These are phyloP conservation scores for Neofusicoccum sp. DNA, from an alignment of 2,329 filamentous ascomycete species.

Conservation along the genomic window DNA sequence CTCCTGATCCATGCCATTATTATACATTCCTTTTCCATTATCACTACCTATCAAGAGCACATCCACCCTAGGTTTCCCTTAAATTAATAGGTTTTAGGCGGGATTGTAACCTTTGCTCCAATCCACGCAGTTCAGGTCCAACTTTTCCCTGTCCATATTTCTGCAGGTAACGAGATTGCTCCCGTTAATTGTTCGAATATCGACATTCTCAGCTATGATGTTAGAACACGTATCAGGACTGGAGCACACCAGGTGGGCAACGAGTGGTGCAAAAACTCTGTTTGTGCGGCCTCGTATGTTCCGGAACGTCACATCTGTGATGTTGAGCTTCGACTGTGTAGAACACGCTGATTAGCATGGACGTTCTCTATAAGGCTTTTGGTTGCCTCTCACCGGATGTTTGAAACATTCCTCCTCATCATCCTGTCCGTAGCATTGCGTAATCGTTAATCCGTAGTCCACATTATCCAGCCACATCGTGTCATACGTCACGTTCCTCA, in stretches of 20 bases:
- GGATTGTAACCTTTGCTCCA: slow-evolving; percentile 9
- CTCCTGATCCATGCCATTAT: too few species aligned
- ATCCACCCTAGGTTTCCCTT: too few species aligned
- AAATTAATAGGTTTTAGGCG: background rate
- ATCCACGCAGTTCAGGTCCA: background rate
- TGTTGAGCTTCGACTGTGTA: slow-evolving; percentile 51
- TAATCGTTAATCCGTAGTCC: slow-evolving; percentile 63
- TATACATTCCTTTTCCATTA: too few species aligned
- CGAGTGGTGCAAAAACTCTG: slow-evolving; percentile 40
- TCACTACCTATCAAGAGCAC: too few species aligned
- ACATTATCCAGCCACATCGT: slow-evolving; percentile 60
- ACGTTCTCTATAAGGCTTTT: too few species aligned
- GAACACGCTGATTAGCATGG: too few species aligned
- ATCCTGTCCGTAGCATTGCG: slow-evolving; percentile 63
- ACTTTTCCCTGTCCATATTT: background rate
- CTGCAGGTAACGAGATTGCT: background rate
- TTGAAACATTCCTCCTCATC: slow-evolving; percentile 47
- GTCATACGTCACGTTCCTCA: slow-evolving; percentile 67
- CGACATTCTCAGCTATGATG: slow-evolving; percentile 56
- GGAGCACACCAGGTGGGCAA: slow-evolving; percentile 45
- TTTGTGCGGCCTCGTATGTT: slow-evolving; percentile 57
- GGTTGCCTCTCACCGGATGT: background rate
- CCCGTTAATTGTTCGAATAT: slow-evolving; percentile 44
- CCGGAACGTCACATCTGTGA: slow-evolving; percentile 55
- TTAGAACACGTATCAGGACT: slow-evolving; percentile 48